Evolutionary conservation across 1,139 yeast genomes (phyloP), one percentile per base, ranked within the genome.

Genomic region (Candida mesenterica): DNA sequence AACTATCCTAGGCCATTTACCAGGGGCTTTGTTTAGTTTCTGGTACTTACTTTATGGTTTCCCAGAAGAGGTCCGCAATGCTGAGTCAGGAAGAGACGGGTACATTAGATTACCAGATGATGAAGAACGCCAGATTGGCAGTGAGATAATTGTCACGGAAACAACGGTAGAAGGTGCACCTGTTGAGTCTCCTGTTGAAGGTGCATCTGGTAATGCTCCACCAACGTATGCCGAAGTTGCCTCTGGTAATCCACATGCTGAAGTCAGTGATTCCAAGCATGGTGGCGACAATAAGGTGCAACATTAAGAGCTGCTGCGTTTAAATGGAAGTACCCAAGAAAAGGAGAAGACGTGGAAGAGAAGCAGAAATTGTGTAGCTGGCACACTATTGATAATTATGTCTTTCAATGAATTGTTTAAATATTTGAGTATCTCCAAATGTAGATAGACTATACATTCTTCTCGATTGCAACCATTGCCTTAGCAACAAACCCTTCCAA

Each of bases 401-500:
- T n/a, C n/a, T n/a, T n/a, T n/a, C n/a, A n/a, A n/a, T n/a, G n/a
- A n/a, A n/a, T n/a, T n/a, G n/a, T n/a, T n/a, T n/a, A n/a, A n/a
- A n/a, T n/a, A n/a, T 19, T 19, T 6, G 22, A 19, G 22, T 19
- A 6, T 9, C 22, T 19, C 22, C 22, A n/a, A n/a, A n/a, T n/a
- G n/a, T n/a, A n/a, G n/a, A n/a, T n/a, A n/a, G n/a, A n/a, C 22
- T 19, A 19, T 6, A 6, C 9, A 19, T 9, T 19, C 17, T 41
- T 43, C 27, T 59, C 49, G 24, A 55, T 42, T 7, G 70, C 68
- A 28, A 82, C 79, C 97, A 92, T 92, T 2, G 80, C 78, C 53
- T 77, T 83, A 1, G 97, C 97, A 13, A 86, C 77, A 57, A 88
- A 92, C 1, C 97, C 98, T 62, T 92, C 99, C 40, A 92, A 65